Percentiles rank a stretch among this genome's conserved stretches.
Conservation (phyloP, 768 basidiomycete genomes). For the Astraeus odoratus region DNA sequence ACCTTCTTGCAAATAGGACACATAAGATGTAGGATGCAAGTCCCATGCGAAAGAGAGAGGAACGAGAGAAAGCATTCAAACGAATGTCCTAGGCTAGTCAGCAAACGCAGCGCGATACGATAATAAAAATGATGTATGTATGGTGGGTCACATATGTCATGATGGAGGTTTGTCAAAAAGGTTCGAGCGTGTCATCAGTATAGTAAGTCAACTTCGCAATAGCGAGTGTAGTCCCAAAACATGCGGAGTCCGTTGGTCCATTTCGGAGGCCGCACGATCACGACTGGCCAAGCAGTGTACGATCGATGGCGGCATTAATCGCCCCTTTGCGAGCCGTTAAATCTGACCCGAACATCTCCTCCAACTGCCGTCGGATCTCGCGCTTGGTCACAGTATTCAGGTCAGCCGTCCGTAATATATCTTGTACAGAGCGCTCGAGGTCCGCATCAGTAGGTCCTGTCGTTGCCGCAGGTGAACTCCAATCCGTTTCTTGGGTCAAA, state of each 20-base stretch:
- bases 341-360: conserved; percentile 76
- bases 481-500: conserved; percentile 35
- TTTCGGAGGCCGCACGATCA: background rate
- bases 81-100: conserved; percentile 6
- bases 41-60: conserved; percentile 5
- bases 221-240: background rate
- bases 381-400: conserved; percentile 90
- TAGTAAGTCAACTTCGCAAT: background rate
- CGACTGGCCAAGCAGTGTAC: conserved; percentile 51
- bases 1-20: conserved; percentile 3
- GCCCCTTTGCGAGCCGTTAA: conserved; percentile 60
- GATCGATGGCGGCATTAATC: conserved; percentile 77
- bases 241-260: no score
- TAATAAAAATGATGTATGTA: background rate
- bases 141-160: no score
- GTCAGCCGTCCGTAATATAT: conserved; percentile 71
- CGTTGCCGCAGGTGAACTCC: conserved; percentile 38
- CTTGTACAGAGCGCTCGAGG: conserved; percentile 67
- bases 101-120: background rate
- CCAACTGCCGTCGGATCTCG: conserved; percentile 76
- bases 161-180: background rate
- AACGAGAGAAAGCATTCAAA: background rate
- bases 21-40: conserved; percentile 7
- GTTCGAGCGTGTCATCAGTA: conserved; percentile 1
- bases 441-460: conserved; percentile 64